Base-by-base conservation (phyloP, 495 filamentous ascomycete species). In the Niebla homalea region DNA sequence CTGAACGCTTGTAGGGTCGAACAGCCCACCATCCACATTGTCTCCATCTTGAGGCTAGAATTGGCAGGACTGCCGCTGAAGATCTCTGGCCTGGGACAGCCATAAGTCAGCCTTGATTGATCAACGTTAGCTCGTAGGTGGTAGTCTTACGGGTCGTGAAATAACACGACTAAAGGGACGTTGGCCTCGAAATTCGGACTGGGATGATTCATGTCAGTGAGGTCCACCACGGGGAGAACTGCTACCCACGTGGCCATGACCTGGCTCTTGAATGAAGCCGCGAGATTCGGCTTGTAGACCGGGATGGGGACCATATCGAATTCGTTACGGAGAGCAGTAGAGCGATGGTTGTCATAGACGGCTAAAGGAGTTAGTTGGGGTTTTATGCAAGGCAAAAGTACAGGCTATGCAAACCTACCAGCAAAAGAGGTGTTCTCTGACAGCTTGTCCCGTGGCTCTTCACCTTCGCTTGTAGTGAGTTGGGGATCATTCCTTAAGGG, bases 241-340 rank as follows among this genome's bases (percentile, higher is more conserved):
- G 21, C 12, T n/a, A 55, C 69, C 65, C 67, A 81, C 66, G 88
- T 94, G n/a, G 83, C 84, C 32, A 97, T 65, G 12, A 98, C 84
- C 58, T 96, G 87, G 54, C 94, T 83, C 57, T 87, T 78, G 57
- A 93, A 95, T 1, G 86, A 85, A 53, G 77, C 79, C 29, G 80
- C 84, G 3, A 94, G 73, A 2, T 67, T 63, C 18, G 23, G 5
- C 4, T 21, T 25, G 48, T 50, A 43, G 41, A 40, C 36, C 7
- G 23, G 22, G 25, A 48, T 32, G 36, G 23, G 14, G 0, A 19
- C 4, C 25, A 18, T 42, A 37, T 50, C 22, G 48, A 50, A 18
- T 23, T 19, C 19, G 23, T 20, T 20, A 18, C 41, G 29, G 29
- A 32, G 29, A 32, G 29, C 29, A 32, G 29, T 32, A 7, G 29